Evolutionary conservation across 2,329 filamentous ascomycete genomes (phyloP).

Genomic region (Cladobotryum protrusum): DNA sequence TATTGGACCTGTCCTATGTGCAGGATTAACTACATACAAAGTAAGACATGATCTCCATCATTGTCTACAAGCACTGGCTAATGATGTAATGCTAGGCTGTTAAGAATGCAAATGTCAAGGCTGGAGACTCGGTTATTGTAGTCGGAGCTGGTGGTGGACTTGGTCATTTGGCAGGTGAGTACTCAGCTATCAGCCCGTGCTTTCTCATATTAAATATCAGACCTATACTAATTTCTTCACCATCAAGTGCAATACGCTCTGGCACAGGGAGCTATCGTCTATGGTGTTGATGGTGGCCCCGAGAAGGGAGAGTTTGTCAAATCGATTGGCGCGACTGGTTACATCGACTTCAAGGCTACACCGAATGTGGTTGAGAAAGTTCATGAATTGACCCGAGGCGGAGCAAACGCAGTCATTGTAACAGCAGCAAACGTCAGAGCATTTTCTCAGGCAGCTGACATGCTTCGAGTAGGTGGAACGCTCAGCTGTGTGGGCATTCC

Average conservation of each 20-base stretch:
- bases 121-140: slow-evolving; percentile 14
- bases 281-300: slow-evolving; percentile 9
- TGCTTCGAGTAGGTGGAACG: slow-evolving; percentile 13
- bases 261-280: slow-evolving; percentile 12
- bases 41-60: neutral
- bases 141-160: slow-evolving; percentile 13
- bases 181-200: too few species aligned
- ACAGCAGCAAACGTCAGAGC: slow-evolving; percentile 12
- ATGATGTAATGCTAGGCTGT: slow-evolving; percentile 8
- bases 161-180: slow-evolving; percentile 14
- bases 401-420: slow-evolving; percentile 14
- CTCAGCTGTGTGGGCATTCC: slow-evolving; percentile 15
- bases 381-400: slow-evolving; percentile 10
- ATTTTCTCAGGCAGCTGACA: slow-evolving; percentile 13
- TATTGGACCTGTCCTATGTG: slow-evolving; percentile 12
- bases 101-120: slow-evolving; percentile 13
- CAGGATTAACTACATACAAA: slow-evolving; percentile 16
- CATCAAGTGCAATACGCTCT: slow-evolving; percentile 13
- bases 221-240: neutral
- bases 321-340: slow-evolving; percentile 7
- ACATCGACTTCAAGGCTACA: slow-evolving; percentile 13
- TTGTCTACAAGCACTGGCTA: neutral
- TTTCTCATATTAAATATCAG: neutral
- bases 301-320: slow-evolving; percentile 13
- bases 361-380: slow-evolving; percentile 4